Base-by-base conservation (phyloP, 2,329 filamentous ascomycete genomes). In the Coniochaeta prunicola region DNA sequence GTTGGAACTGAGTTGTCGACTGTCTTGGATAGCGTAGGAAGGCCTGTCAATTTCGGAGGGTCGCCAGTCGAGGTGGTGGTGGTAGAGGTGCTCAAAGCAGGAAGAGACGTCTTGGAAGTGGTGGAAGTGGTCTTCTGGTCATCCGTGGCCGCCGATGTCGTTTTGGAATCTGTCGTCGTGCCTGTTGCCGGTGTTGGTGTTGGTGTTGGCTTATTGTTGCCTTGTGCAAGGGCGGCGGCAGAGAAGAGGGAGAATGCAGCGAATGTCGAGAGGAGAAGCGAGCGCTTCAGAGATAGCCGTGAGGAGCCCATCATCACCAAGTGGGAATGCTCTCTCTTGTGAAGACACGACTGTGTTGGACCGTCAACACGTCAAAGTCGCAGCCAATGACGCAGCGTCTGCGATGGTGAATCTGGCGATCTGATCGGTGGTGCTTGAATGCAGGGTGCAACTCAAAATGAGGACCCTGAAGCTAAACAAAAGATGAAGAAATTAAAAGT, bases 1-100 rank as follows among this genome's bases (percentile, higher is more conserved):
- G 84, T 83, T 63, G 77, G 76, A 57, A 79, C 71, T 4, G 67
- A 62, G 15, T 67, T 71, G 56, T 70, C 62, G 56, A 50, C 61
- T 13, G 69, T 64, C 17, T 68, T 69, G 31, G 77, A 75, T 62
- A 81, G 69, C 2, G 75, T 76, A 1, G 79, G 78, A 53, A 79
- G 67, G 54, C 65, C 69, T 26, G 69, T 73, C 26, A 69, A 60
- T 10, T 61, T 59, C 54, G 64, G 65, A 21, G 24, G 45, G 24
- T 21, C 21, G 5, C 45, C 45, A 15, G 45, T 50, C 21, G 45
- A 30, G 24, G 61, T 63, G 6, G 63, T 63, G 7, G 64, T 36
- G 3, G 62, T 54, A 21, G 62, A 60, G 28, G 63, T 63, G 13
- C 65, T 66, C 59, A 70, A 66, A 34, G 58, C 58, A 50, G 62